Conservation (phyloP, 192 early-diverging fungal genomes). For the Mortierella antarctica region DNA sequence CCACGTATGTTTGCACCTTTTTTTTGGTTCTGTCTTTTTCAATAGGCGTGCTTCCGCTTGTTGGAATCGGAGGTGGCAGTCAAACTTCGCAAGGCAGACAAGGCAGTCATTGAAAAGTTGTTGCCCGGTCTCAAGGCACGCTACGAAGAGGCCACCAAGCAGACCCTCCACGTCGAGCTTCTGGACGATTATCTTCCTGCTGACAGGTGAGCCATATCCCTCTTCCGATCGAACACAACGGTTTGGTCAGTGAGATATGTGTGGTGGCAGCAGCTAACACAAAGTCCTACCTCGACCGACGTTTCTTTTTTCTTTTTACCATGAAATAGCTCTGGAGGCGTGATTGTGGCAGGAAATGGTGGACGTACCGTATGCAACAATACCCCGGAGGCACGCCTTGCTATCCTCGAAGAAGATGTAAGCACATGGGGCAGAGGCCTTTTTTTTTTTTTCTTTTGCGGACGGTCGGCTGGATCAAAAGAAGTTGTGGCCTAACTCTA, state of each 20-base stretch:
- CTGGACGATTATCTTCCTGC: conserved; percentile 75
- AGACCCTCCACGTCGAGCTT: conserved; percentile 61
- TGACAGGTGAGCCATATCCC: conserved; percentile 55
- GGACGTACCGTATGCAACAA: conserved; percentile 89
- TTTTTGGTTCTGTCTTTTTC: background rate
- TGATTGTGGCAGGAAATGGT: conserved; percentile 79
- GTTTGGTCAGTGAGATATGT: no score
- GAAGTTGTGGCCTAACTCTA: background rate
- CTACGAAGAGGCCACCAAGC: conserved; percentile 69
- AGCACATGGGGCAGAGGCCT: background rate
- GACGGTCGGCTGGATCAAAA: background rate
- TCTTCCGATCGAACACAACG: background rate
- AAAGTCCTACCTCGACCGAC: background rate
- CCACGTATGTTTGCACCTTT: background rate
- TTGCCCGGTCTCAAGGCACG: conserved; percentile 58
- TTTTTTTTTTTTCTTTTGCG: background rate
- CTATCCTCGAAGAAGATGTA: conserved; percentile 83
- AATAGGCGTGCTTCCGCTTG: conserved; percentile 83
- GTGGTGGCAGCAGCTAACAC: no score
- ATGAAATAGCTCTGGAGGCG: conserved; percentile 82
- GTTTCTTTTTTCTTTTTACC: background rate
- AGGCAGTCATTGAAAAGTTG: conserved; percentile 67
- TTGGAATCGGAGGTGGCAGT: conserved; percentile 83
- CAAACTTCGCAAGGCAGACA: conserved; percentile 78
- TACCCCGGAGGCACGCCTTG: conserved; percentile 91